These are phyloP conservation scores for Gryganskiella cystojenkinii DNA, from an alignment of 192 early-diverging fungal genomes.

Conservation along the genomic window DNA sequence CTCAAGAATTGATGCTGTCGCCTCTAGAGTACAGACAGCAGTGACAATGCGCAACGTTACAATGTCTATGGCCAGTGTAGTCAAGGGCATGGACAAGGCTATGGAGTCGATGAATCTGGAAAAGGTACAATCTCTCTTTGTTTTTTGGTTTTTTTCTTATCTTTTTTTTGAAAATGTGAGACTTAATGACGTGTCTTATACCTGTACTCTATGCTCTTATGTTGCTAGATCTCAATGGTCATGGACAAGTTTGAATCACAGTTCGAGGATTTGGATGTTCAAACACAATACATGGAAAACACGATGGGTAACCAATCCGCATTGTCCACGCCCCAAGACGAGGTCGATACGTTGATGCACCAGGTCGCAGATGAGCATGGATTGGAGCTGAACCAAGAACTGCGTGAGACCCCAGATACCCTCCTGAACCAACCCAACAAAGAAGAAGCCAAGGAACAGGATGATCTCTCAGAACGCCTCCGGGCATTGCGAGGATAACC, in stretches of 20 bases:
- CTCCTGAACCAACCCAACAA: constrained; percentile 55
- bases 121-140: constrained; percentile 63
- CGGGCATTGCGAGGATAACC: constrained; percentile 58
- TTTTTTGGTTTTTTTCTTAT: background rate
- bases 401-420: constrained; percentile 66
- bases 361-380: constrained; percentile 97
- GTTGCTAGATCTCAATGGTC: constrained; percentile 85
- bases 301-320: constrained; percentile 91
- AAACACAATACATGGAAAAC: constrained; percentile 96
- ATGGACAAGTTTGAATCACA: constrained; percentile 99
- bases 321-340: constrained; percentile 86
- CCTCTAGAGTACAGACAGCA: constrained; percentile 91
- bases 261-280: constrained; percentile 98
- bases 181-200: background rate
- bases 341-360: constrained; percentile 95
- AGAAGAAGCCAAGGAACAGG: constrained; percentile 56
- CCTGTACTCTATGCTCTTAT: background rate
- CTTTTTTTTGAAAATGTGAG: background rate
- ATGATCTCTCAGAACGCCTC: constrained; percentile 57
- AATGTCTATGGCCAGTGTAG: constrained; percentile 86
- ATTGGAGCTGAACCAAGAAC: constrained; percentile 83
- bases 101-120: constrained; percentile 97
- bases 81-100: constrained; percentile 94
- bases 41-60: constrained; percentile 91
- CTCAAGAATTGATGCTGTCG: constrained; percentile 93